Conservation (phyloP, 2,329 filamentous ascomycete species). For the Graphilbum ipis-grandicollis region DNA sequence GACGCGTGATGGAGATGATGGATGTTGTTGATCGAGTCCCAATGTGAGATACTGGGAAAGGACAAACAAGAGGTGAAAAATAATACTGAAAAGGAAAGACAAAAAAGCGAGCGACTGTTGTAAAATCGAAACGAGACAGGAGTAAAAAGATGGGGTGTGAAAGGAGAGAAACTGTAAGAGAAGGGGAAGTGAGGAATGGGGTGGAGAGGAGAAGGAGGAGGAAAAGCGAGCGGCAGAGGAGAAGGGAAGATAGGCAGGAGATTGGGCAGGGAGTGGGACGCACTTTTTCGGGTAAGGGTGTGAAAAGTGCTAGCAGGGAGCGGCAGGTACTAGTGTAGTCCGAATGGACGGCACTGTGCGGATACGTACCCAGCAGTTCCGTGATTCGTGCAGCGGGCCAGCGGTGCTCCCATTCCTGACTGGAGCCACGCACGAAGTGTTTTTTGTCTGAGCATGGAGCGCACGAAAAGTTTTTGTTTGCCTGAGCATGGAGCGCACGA, state of each 20-base stretch:
- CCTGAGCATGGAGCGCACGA: too few relatives aligned
- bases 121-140: background rate
- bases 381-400: too few relatives aligned
- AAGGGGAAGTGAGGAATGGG: slow-evolving; percentile 2
- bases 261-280: slow-evolving; percentile 1
- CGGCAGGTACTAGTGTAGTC: background rate
- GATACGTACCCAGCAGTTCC: too few relatives aligned
- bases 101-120: background rate
- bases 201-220: slow-evolving; percentile 1
- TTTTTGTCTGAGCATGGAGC: too few relatives aligned
- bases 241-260: slow-evolving; percentile 3
- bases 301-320: background rate
- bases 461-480: too few relatives aligned
- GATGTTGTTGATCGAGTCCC: too few relatives aligned
- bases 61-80: background rate
- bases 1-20: background rate
- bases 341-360: background rate
- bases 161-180: background rate
- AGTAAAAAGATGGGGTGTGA: background rate
- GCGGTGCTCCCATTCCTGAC: background rate
- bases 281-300: background rate
- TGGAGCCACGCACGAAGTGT: background rate
- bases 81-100: background rate
- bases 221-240: slow-evolving; percentile 1
- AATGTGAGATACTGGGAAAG: too few relatives aligned